phyloP scores from a whole-genome alignment of 768 basidiomycete genomes.

The Rhodotorula paludigena region DNA sequence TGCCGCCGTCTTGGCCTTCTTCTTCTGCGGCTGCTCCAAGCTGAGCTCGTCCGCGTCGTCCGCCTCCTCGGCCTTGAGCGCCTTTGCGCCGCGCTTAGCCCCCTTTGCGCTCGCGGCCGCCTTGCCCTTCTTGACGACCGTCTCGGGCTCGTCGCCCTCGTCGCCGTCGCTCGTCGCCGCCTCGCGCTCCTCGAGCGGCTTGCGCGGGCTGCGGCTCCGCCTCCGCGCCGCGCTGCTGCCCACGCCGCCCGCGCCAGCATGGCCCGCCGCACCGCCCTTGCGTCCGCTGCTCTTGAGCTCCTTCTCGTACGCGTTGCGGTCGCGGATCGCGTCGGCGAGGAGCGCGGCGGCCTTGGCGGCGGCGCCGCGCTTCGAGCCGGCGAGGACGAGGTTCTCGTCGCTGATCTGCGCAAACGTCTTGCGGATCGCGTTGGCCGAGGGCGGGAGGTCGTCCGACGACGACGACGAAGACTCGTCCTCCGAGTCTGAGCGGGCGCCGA shows the following conservation, averaged over 20 bases:
- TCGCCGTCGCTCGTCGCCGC: conserved; percentile 8
- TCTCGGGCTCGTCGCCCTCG: conserved; percentile 40
- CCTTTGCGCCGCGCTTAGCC: neutral
- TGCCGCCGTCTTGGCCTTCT: conserved; percentile 37
- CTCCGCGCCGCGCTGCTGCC: too few species aligned
- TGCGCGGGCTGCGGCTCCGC: conserved; percentile 11
- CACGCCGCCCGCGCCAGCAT: too few species aligned
- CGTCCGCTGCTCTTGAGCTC: conserved; percentile 53
- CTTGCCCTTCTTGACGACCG: conserved; percentile 23
- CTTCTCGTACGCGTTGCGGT: conserved; percentile 56
- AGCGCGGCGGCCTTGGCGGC: conserved; percentile 13
- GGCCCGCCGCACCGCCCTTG: conserved; percentile 6
- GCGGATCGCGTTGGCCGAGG: neutral
- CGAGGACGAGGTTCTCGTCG: conserved; percentile 18
- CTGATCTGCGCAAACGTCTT: conserved; percentile 19
- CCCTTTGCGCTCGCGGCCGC: conserved; percentile 3
- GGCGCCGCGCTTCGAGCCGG: conserved; percentile 16
- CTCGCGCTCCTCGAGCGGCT: conserved; percentile 1
- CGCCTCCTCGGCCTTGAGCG: conserved; percentile 3
- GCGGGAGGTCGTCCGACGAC: neutral
- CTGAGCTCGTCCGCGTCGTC: conserved; percentile 22
- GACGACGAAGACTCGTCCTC: neutral
- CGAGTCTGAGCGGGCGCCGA: neutral
- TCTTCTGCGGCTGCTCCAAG: conserved; percentile 30
- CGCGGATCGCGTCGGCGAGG: conserved; percentile 27